Evolutionary conservation across 2,329 filamentous ascomycete species (phyloP).

Genomic region (Botrytis byssoidea): DNA sequence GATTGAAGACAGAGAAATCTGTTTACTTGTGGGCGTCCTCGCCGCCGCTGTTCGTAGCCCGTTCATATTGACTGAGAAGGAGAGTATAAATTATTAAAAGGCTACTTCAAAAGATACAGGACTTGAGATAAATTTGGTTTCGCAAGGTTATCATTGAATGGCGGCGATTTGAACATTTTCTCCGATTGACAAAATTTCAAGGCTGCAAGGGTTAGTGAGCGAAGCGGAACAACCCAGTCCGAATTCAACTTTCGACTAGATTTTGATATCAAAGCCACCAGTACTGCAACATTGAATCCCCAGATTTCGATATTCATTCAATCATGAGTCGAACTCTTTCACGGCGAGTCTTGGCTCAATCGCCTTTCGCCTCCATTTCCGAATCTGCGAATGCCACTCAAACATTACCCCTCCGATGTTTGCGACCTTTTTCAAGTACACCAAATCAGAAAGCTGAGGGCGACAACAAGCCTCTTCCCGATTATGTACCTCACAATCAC

Average conservation of each 20-base stretch:
- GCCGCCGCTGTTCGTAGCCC: slow-evolving; percentile 33
- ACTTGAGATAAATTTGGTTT: slow-evolving; percentile 27
- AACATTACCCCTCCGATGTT: slow-evolving; percentile 25
- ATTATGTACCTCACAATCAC: not conserved
- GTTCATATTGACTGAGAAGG: slow-evolving; percentile 34
- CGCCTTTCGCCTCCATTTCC: slow-evolving; percentile 25
- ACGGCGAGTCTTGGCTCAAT: slow-evolving; percentile 36
- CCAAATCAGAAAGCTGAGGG: slow-evolving; percentile 29
- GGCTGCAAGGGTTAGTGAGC: slow-evolving; percentile 22
- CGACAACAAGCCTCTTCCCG: slow-evolving; percentile 16
- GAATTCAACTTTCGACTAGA: slow-evolving; percentile 33
- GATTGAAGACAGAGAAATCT: slow-evolving; percentile 33
- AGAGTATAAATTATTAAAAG: slow-evolving; percentile 14
- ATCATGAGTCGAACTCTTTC: slow-evolving; percentile 37
- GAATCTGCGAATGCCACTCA: slow-evolving; percentile 21
- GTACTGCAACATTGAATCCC: not conserved
- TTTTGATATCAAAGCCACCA: slow-evolving; percentile 19
- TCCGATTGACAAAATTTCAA: slow-evolving; percentile 27
- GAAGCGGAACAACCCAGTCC: slow-evolving; percentile 21
- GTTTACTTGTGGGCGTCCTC: slow-evolving; percentile 32
- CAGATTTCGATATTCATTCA: slow-evolving; percentile 14
- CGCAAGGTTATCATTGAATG: slow-evolving; percentile 23
- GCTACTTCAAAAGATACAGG: slow-evolving; percentile 15
- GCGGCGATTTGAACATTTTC: slow-evolving; percentile 34
- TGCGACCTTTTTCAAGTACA: slow-evolving; percentile 41